phyloP scores from a whole-genome alignment of 805 yeast genomes.

The Nakazawaea molendinolei region DNA sequence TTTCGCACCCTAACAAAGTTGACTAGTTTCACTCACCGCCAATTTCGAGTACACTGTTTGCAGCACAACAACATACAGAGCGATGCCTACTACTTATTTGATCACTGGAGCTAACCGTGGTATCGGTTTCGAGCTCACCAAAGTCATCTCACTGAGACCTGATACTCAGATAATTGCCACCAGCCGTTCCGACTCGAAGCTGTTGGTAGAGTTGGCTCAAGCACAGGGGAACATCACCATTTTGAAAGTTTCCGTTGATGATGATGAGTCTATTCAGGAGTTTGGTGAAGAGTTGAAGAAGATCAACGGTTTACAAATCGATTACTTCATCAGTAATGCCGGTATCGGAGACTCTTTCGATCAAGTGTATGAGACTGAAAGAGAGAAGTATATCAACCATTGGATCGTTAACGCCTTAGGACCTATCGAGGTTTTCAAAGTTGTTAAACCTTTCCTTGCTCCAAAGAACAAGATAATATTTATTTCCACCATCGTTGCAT shows the following conservation, averaged over 20 bases:
- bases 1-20: no score
- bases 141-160: slow-evolving; percentile 19
- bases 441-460: slow-evolving; percentile 17
- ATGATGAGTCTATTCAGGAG: slow-evolving; percentile 15
- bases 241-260: slow-evolving; percentile 18
- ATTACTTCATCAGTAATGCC: slow-evolving; percentile 22
- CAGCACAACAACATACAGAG: no score
- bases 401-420: slow-evolving; percentile 20
- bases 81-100: slow-evolving; percentile 23
- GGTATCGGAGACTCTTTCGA: slow-evolving; percentile 15
- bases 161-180: slow-evolving; percentile 21
- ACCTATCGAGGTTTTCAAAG: slow-evolving; percentile 17
- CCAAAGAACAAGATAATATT: slow-evolving; percentile 17
- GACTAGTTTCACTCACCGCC: no score
- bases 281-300: slow-evolving; percentile 14
- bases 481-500: slow-evolving; percentile 21
- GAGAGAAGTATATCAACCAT: slow-evolving; percentile 13
- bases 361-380: slow-evolving; percentile 1
- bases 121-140: slow-evolving; percentile 29
- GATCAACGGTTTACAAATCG: slow-evolving; percentile 17
- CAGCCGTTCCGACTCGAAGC: slow-evolving; percentile 12
- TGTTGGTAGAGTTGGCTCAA: slow-evolving; percentile 6
- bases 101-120: slow-evolving; percentile 39
- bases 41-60: no score
- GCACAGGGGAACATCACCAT: slow-evolving; percentile 17